These are phyloP conservation scores for Debaryomyces hansenii DNA, from an alignment of 805 yeast genomes.

Conservation along the genomic window DNA sequence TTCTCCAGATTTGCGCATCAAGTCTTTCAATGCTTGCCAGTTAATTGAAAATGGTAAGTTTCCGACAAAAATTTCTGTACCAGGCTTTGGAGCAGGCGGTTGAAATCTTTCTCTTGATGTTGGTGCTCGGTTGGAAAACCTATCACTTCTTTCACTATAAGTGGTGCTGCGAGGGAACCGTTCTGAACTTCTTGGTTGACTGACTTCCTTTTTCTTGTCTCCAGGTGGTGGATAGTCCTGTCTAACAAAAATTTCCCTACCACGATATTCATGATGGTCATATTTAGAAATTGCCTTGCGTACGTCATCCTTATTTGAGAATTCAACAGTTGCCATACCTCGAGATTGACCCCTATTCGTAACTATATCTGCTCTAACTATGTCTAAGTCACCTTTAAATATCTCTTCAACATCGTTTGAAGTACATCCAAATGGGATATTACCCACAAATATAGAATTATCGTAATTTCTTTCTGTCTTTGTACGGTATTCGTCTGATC, in stretches of 20 bases:
- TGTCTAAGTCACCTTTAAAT: conserved; percentile 51
- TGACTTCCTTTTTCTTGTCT: conserved; percentile 26
- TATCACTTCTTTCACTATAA: conserved; percentile 20
- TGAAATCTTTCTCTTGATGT: conserved; percentile 4
- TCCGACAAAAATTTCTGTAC: conserved; percentile 69
- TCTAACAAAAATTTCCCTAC: conserved; percentile 84
- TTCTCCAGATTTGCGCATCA: conserved; percentile 74
- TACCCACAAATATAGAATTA: conserved; percentile 72
- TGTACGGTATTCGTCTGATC: conserved; percentile 29
- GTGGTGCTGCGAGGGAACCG: conserved; percentile 23
- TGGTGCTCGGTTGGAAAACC: conserved; percentile 8
- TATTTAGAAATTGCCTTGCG: conserved; percentile 66
- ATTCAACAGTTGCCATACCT: conserved; percentile 93
- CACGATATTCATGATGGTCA: conserved; percentile 64
- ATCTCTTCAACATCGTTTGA: conserved; percentile 59
- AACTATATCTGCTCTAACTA: conserved; percentile 81
- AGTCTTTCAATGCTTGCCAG: conserved; percentile 85
- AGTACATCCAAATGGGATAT: conserved; percentile 64
- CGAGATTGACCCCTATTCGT: conserved; percentile 76
- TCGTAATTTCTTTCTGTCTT: conserved; percentile 57
- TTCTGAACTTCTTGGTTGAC: conserved; percentile 18
- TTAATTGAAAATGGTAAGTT: conserved; percentile 79
- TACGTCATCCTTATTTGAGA: conserved; percentile 62
- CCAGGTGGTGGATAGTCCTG: conserved; percentile 85
- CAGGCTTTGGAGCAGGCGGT: conserved; percentile 28